Evolutionary conservation across 148 eudicot species (phyloP), one percentile per base, ranked within the genome.

Genomic region (Cornus controversa): DNA sequence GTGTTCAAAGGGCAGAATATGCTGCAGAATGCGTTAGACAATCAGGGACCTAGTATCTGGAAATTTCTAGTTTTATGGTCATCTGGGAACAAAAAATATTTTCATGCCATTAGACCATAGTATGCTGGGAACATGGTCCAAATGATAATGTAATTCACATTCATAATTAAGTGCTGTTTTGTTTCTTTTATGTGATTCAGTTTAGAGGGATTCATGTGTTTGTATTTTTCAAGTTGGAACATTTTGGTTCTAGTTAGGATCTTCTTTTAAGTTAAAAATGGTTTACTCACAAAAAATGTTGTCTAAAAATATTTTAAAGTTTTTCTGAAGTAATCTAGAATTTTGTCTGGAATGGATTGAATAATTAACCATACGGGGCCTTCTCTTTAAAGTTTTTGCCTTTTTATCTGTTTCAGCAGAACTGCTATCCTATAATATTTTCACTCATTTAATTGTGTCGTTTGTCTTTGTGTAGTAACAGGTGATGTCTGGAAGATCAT

Each of bases 181-280:
- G 24, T 73, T 57, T 28, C 11, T 22, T 14, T 60, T 60, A 22
- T 34, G 8, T 34, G 36, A 11, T 27, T 31, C 42, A 58, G 23
- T 18, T 73, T 23, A 31, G 45, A 28, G 26, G 58, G 29, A 77
- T 69, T 31, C 53, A 13, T 26, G 7, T 45, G 50, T 45, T 45
- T 45, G 50, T 11, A 13, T 50, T 4, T 47, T 10, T 13, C 18
- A 50, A 11, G 20, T 11, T 50, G 57, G 57, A 11, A 50, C 20
- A 13, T 71, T 22, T 62, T 66, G 10, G 34, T 73, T 73, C 71
- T 60, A 66, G 42, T 60, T 42, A 80, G 4, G 34, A 64, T 40
- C 15, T 58, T 58, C 11, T 60, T 60, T 60, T 60, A 8, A 1
- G 6, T 5, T 2, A 36, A 47, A 47, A 8, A 47, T 47, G 10